Percentiles rank a stretch among this genome's conserved stretches.
phyloP scores from a whole-genome alignment of 2,329 filamentous ascomycete species.

The Podosphaera xanthii region DNA sequence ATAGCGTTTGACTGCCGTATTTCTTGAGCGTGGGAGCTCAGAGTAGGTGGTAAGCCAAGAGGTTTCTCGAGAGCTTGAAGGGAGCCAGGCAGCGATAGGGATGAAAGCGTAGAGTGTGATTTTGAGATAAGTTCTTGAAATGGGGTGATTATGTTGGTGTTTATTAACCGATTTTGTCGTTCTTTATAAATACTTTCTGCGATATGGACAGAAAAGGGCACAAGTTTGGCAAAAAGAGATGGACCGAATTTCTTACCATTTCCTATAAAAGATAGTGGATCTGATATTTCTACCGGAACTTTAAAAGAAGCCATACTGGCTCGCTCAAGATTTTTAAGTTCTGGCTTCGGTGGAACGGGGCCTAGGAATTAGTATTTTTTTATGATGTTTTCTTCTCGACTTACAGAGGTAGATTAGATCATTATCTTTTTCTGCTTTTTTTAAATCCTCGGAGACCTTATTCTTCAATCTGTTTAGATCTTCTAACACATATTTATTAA shows the following conservation, averaged over 20 bases:
- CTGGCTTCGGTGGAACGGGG: slow-evolving; percentile 66
- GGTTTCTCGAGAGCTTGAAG: slow-evolving; percentile 90
- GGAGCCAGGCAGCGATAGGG: slow-evolving; percentile 73
- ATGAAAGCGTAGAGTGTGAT: slow-evolving; percentile 57
- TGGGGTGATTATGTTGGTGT: slow-evolving; percentile 66
- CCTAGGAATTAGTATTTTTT: slow-evolving; percentile 22
- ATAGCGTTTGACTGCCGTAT: slow-evolving; percentile 78
- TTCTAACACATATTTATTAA: slow-evolving; percentile 59
- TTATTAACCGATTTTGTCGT: slow-evolving; percentile 70
- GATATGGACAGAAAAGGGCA: slow-evolving; percentile 87
- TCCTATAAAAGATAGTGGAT: slow-evolving; percentile 59
- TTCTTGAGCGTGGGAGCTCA: slow-evolving; percentile 82
- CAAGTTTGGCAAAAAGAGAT: slow-evolving; percentile 71
- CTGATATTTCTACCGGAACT: slow-evolving; percentile 59
- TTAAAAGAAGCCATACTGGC: slow-evolving; percentile 71
- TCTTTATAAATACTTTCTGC: slow-evolving; percentile 92
- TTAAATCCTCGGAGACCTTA: slow-evolving; percentile 66
- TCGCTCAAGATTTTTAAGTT: slow-evolving; percentile 64
- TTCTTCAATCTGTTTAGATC: slow-evolving; percentile 69
- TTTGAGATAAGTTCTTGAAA: slow-evolving; percentile 61
- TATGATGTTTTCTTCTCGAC: slow-evolving; percentile 10
- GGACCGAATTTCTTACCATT: slow-evolving; percentile 61
- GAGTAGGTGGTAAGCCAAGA: slow-evolving; percentile 60
- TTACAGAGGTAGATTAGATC: slow-evolving; percentile 76
- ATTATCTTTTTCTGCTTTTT: slow-evolving; percentile 86